Base-by-base conservation (phyloP, 352 stramenopile genomes). In the Phytophthora hybrid region DNA sequence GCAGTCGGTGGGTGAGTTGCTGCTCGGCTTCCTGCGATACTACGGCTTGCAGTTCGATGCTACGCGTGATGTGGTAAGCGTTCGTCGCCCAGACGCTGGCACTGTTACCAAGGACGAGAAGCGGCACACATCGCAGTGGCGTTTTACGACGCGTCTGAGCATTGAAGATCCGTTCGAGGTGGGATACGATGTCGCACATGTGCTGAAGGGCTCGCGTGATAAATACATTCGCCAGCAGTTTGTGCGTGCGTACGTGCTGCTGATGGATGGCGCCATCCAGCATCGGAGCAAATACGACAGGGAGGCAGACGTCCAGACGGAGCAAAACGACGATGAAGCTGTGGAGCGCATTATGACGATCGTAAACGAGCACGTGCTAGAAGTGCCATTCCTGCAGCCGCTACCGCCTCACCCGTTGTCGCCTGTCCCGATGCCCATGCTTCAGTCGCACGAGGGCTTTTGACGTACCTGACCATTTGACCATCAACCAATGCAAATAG, bases 121-220 rank as follows among this genome's bases (percentile, higher is more conserved):
- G 62, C 87, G 87, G 26, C 74, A 77, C 34, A 77, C 79, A 21
- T 74, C 74, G 55, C 77, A 94, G 56, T 96, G 89, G 89, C 88
- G 88, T 41, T 82, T 93, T 51, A 90, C 92, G 64, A 91, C 85
- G 57, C 85, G 89, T 0, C 55, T 96, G 65, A 93, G 85, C 55
- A 99, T 99, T 63, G 98, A 99, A 88, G 98, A 99, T 81, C 98
- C 98, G 3, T 99, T 99, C 81, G 98, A 99, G 75, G 97, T 90
- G 3, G 97, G 93, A 74, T 99, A 99, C 79, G 95, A 99, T 77
- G 97, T 99, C 51, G 97, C 96, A 7, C 97, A 99, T 77, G 97
- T 99, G 19, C 83, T 99, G 16, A 98, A 98, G 62, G 87, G 91
- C 26, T 87, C 85, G 10, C 85, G 87, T 21, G 87, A 96, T 76